phyloP scores from a whole-genome alignment of 768 basidiomycete species.

The Tephrocybe sp. region DNA sequence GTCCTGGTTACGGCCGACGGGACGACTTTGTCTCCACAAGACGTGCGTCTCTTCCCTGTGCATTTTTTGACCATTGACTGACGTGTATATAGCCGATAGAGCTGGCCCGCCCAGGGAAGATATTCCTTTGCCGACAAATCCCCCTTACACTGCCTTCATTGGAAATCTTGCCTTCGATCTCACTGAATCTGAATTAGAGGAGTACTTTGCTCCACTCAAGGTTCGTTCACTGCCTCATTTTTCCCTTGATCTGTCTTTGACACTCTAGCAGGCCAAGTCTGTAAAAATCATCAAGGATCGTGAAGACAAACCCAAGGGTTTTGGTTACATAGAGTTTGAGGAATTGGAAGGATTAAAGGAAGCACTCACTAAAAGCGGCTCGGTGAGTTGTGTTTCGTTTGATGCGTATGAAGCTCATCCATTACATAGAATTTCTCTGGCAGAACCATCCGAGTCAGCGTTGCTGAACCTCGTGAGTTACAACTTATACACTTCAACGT shows the following conservation, averaged over 20 bases:
- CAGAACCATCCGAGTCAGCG: slow-evolving; percentile 83
- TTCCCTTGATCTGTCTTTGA: background rate
- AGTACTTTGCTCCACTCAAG: slow-evolving; percentile 70
- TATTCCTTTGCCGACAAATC: slow-evolving; percentile 89
- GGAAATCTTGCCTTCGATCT: slow-evolving; percentile 96
- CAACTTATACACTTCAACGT: background rate
- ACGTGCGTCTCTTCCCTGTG: slow-evolving; percentile 43
- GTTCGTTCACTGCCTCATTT: slow-evolving; percentile 32
- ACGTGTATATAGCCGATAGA: slow-evolving; percentile 48
- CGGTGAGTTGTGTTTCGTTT: slow-evolving; percentile 44
- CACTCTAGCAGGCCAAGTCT: slow-evolving; percentile 58
- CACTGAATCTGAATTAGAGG: slow-evolving; percentile 75
- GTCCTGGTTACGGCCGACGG: slow-evolving; percentile 45
- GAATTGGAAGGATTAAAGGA: slow-evolving; percentile 83
- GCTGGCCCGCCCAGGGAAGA: slow-evolving; percentile 73
- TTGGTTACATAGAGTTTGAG: slow-evolving; percentile 96
- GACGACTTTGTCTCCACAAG: slow-evolving; percentile 67
- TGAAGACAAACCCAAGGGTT: slow-evolving; percentile 95
- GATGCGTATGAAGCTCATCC: slow-evolving; percentile 1
- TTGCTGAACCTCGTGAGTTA: slow-evolving; percentile 91
- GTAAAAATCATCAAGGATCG: slow-evolving; percentile 92
- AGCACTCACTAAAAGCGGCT: slow-evolving; percentile 69
- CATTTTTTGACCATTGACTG: slow-evolving; percentile 2
- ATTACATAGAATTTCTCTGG: slow-evolving; percentile 62
- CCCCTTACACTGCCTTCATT: slow-evolving; percentile 95